Evolutionary conservation across 768 basidiomycete genomes (phyloP).

Genomic region (Hypholoma fasciculare): DNA sequence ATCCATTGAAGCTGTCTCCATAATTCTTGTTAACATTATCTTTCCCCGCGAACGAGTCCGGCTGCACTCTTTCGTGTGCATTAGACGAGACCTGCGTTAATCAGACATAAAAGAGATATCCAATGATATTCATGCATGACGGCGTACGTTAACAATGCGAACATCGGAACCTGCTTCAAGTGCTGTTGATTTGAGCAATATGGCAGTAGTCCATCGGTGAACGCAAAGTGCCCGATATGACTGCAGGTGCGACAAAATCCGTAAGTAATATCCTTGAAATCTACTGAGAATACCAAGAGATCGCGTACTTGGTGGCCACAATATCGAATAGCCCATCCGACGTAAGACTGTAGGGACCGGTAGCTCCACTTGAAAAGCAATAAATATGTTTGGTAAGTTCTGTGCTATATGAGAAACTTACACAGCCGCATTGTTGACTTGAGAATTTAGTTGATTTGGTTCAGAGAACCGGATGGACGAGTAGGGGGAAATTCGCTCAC

Average conservation of each 20-base stretch:
- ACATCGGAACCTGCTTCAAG: constrained; percentile 17
- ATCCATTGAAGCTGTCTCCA: constrained; percentile 18
- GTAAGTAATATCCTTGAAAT: neutral
- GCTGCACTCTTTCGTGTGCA: constrained; percentile 1
- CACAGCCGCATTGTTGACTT: constrained; percentile 25
- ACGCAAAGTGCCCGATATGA: constrained; percentile 32
- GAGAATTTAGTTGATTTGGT: neutral
- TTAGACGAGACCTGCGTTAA: constrained; percentile 5
- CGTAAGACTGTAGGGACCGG: constrained; percentile 11
- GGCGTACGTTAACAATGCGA: constrained; percentile 25
- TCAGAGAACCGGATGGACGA: neutral
- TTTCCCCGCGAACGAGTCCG: constrained; percentile 3
- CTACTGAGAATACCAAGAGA: neutral
- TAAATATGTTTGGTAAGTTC: neutral
- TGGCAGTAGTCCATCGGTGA: constrained; percentile 21
- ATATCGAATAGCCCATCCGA: constrained; percentile 15
- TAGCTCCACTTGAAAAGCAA: constrained; percentile 1
- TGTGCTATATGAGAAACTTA: neutral
- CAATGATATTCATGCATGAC: too few relatives aligned
- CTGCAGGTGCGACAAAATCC: neutral
- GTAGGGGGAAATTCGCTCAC: constrained; percentile 20
- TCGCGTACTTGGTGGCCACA: constrained; percentile 14
- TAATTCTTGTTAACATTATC: constrained; percentile 31
- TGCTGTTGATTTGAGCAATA: constrained; percentile 17
- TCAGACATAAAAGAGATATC: too few relatives aligned